Conservation (phyloP, 2,329 filamentous ascomycete species). For the Fusarium solani-melongenae region DNA sequence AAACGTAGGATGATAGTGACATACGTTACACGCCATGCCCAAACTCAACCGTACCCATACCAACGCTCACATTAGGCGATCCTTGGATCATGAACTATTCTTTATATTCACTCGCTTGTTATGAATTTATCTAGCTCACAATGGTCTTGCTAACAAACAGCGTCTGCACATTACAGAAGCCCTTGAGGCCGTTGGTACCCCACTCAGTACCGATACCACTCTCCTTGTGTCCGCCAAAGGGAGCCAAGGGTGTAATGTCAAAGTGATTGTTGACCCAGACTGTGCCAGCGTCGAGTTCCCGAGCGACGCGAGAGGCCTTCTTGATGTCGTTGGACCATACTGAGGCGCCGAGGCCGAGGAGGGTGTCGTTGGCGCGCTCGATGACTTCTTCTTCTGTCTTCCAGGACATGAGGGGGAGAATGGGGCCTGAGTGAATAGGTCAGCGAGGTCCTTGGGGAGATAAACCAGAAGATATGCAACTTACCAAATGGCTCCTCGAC, state of each 20-base stretch:
- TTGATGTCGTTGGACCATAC: conserved; percentile 66
- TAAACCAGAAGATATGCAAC: too few species aligned
- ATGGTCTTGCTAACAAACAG: conserved; percentile 35
- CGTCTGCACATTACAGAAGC: conserved; percentile 44
- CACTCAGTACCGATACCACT: conserved; percentile 57
- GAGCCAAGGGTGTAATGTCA: conserved; percentile 52
- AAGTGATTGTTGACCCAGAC: conserved; percentile 71
- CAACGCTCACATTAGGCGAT: background rate
- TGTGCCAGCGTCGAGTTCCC: conserved; percentile 64
- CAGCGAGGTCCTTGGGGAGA: too few species aligned
- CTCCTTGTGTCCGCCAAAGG: conserved; percentile 58
- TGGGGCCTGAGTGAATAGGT: too few species aligned
- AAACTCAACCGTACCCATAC: background rate
- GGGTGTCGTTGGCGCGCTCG: conserved; percentile 63
- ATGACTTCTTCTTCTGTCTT: conserved; percentile 70
- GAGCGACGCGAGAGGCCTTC: conserved; percentile 62
- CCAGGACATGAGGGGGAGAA: conserved; percentile 72
- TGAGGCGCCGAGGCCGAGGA: conserved; percentile 65
- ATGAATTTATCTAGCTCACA: conserved; percentile 1
- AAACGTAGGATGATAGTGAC: background rate
- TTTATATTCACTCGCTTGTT: background rate
- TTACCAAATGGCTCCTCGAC: conserved; percentile 63
- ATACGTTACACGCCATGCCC: background rate
- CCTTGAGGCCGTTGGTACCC: conserved; percentile 52
- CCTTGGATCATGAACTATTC: background rate